Evolutionary conservation across 1,284 basidiomycete species (phyloP), one percentile per base, ranked within the genome.

Genomic region (Macrocystidia cucumis): DNA sequence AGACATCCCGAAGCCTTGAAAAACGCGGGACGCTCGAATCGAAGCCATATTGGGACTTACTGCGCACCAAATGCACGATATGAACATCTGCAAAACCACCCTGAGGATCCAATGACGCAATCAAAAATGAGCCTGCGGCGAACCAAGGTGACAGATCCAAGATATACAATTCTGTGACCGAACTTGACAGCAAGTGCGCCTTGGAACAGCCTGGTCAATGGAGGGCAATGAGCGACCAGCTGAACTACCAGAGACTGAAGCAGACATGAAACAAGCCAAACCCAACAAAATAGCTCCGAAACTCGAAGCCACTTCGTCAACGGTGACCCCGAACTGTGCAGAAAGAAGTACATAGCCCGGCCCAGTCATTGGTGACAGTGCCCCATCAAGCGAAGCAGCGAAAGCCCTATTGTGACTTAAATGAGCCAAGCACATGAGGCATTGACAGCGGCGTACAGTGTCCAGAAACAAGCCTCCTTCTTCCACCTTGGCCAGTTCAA

Each of bases 1-100:
- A 1, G 64, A 64, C 63, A 65, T 66, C 13, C 62, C 64, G 41
- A 67, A 59, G 1, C 65, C 65, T 49, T 67, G 65, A 41, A 69
- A 64, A 3, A 61, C 54, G 9, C 65, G 54, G 7, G 65, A 61
- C 1, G 60, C 64, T 12, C 55, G 51, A 20, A 69, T 64, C 1
- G 63, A 66, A 0, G 55, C 44, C 21, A 67, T 47, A 29, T 54
- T 60, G 4, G 63, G 62, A 40, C 63, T 60, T 14, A 57, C 50
- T 4, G 63, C 65, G 38, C 59, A 62, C 65, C 66, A 68, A 22
- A 68, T 63, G 36, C 62, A 65, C 1, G 59, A 56, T 16, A 66
- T 54, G 45, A 69, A 67, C 62, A 66, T 64, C 63, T 65, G 19
- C 3, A 7, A 22, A n/a, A 17, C 11, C 5, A 12, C 8, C 5